Percentiles rank a stretch among this genome's conserved stretches.
Conservation (phyloP, 345 rosid genomes). For the Eutrema japonicum region DNA sequence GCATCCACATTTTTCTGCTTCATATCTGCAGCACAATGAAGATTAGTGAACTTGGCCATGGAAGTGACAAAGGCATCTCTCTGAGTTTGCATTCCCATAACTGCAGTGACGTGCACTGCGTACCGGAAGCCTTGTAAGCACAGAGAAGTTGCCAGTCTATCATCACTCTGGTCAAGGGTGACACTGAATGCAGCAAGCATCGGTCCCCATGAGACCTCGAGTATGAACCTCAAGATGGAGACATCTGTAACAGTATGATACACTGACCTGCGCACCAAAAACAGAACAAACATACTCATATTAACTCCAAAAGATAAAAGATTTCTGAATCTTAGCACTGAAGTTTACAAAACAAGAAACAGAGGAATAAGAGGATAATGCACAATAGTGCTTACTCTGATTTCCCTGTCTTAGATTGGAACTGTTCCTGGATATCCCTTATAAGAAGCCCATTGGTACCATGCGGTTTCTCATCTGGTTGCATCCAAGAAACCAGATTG, state of each 20-base stretch:
- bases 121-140: conserved; percentile 86
- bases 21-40: conserved; percentile 98
- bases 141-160: conserved; percentile 82
- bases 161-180: conserved; percentile 94
- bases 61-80: conserved; percentile 99
- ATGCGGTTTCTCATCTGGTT: conserved; percentile 84
- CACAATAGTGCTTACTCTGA: conserved; percentile 67
- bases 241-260: conserved; percentile 81
- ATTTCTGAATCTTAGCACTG: neutral
- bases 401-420: conserved; percentile 87
- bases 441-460: conserved; percentile 95
- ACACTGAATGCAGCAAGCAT: conserved; percentile 97
- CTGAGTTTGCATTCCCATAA: conserved; percentile 97
- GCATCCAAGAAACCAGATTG: conserved; percentile 86
- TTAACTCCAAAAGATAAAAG: neutral
- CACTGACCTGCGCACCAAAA: conserved; percentile 58
- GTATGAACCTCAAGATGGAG: conserved; percentile 89
- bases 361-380: conserved; percentile 4
- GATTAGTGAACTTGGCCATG: conserved; percentile 93
- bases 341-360: neutral
- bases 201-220: conserved; percentile 97
- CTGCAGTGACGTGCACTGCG: conserved; percentile 91
- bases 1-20: conserved; percentile 97
- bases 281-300: conserved; percentile 15
- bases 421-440: conserved; percentile 90